Evolutionary conservation across 306 rosid genomes (phyloP).

Genomic region (Leucaena leucocephala): DNA sequence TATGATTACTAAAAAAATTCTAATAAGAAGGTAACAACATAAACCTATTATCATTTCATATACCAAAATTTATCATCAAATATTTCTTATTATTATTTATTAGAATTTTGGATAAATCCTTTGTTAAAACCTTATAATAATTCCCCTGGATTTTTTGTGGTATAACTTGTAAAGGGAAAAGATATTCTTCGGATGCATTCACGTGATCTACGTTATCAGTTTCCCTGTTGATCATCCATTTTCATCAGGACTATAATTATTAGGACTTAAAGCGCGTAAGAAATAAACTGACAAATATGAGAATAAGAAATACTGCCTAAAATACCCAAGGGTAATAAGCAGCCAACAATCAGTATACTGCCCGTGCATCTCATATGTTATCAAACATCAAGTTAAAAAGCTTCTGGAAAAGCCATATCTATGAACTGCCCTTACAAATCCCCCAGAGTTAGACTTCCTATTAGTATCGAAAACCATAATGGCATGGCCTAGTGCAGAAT

Average conservation of each 20-base stretch:
- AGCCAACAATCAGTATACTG: constrained; percentile 35
- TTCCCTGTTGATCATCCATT: background rate
- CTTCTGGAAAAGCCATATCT: constrained; percentile 33
- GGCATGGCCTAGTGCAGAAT: constrained; percentile 40
- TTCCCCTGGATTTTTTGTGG: no score
- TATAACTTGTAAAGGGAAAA: background rate
- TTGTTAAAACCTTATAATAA: no score
- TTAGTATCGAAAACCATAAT: constrained; percentile 42
- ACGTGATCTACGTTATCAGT: background rate
- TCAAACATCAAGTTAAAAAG: constrained; percentile 28
- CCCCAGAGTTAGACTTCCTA: constrained; percentile 28
- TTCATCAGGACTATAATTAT: background rate
- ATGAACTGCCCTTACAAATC: constrained; percentile 32
- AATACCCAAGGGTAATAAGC: constrained; percentile 10
- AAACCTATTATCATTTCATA: no score
- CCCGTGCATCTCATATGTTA: constrained; percentile 21
- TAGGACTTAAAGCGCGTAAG: background rate
- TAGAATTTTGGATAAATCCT: no score
- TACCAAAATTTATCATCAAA: no score
- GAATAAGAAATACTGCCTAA: background rate
- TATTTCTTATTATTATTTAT: no score
- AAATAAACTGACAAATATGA: background rate
- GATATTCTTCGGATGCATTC: background rate
- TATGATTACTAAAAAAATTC: no score
- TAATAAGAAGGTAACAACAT: no score